Evolutionary conservation across 2,329 filamentous ascomycete species (phyloP).

Genomic region (Colletotrichum chlorophyti): DNA sequence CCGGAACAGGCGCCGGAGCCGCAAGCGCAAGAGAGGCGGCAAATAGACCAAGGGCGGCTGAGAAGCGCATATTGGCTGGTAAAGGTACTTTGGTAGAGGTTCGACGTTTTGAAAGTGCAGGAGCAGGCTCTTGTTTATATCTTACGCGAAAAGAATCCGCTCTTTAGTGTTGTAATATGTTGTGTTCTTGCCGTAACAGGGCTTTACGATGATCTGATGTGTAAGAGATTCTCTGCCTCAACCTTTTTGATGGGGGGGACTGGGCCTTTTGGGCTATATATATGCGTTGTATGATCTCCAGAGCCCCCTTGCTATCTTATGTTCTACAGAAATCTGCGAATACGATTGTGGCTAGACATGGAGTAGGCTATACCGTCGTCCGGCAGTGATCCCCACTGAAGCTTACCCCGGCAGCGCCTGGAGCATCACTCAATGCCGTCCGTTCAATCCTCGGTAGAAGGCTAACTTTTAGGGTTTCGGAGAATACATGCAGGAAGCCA

Average conservation of each 20-base stretch:
- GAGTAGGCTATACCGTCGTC: not conserved
- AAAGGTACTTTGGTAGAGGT: not conserved
- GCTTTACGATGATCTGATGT: not conserved
- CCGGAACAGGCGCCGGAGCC: not conserved
- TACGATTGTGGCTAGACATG: not conserved
- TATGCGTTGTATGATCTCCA: not conserved
- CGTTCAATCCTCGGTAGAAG: not conserved
- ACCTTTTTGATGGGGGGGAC: accelerated
- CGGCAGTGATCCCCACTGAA: not conserved
- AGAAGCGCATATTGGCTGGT: not conserved
- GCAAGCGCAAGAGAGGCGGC: not conserved
- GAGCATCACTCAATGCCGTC: not conserved
- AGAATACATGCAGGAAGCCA: not conserved
- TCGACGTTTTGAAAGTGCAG: not conserved
- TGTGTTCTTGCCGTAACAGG: not conserved
- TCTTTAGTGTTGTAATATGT: no score
- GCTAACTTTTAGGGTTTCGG: not conserved
- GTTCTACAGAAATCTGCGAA: not conserved
- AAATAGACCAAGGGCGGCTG: not conserved
- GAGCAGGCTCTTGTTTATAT: not conserved
- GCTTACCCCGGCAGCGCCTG: not conserved
- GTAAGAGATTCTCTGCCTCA: no score
- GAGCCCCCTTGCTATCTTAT: not conserved
- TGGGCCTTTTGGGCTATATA: not conserved
- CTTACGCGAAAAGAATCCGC: no score